Evolutionary conservation across 306 rosid genomes (phyloP), one percentile per base, ranked within the genome.

Genomic region (Mimosa bimucronata): DNA sequence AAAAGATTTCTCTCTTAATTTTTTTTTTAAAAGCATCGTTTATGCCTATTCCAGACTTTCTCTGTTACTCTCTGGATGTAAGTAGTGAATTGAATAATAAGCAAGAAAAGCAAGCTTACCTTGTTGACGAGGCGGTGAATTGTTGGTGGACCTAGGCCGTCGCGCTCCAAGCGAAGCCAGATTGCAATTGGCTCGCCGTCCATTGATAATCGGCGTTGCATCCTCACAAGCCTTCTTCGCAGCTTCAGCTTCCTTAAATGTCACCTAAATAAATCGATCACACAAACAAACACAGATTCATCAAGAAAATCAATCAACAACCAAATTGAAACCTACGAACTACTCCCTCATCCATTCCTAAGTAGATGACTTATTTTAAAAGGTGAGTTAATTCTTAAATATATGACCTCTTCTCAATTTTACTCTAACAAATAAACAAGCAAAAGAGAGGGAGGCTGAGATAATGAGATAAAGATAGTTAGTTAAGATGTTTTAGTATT

Each of bases 141-240:
- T 68, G 44, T 89, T 77, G 25, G 90, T 72, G 19, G 91, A 71
- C 84, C 85, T 80, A 0, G 91, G 78, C 52, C 97, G 93, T 45
- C 97, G 92, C 2, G 98, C 97, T 7, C 98, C 97, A 0, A 91
- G 89, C 5, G 89, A 89, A 79, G 98, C 97, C 15, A 93, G 85
- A 80, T 93, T 93, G 75, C 97, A 93, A 84, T 93, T 93, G 70
- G 98, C 98, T 30, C 90, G 82, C 74, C 98, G 93, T 37, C 94
- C 91, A 62, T 93, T 93, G 88, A 93, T 93, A 80, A 90, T 70
- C 37, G 92, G 90, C 64, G 86, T 45, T 7, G 94, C 79, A 1
- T 93, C 98, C 82, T 88, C 97, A n/a, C 97, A 93, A 55, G 98
- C 97, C 83, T 87, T 91, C 89, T 91, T 93, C 0, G 98, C 97